Base-by-base conservation (phyloP, 2,329 filamentous ascomycete species). In the Cladosporium sphaerospermum region DNA sequence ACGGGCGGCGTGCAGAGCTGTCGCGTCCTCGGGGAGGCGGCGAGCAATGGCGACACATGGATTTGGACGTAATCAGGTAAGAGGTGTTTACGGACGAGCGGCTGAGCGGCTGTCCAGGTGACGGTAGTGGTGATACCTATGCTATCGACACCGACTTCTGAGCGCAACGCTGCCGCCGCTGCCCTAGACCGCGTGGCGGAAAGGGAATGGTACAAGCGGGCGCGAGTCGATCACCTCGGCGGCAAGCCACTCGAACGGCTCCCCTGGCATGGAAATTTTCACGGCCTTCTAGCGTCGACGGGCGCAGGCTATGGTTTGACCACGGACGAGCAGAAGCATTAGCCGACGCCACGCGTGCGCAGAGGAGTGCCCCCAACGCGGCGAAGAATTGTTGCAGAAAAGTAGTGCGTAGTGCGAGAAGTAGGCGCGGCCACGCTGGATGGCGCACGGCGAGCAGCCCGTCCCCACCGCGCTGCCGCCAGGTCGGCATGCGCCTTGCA, bases 201-300 rank as follows among this genome's bases (percentile, higher is more conserved):
- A 28, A 28, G 23, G 23, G 23, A 43, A 51, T 44, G 23, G 36
- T 13, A 49, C 14, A 16, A 28, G 34, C 41, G 28, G 37, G 48
- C 48, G 48, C 37, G 48, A 51, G 48, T 51, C 48, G 48, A 51
- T 44, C 40, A 37, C 36, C 48, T 43, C 48, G 40, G 40, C 23
- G 23, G 4, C 23, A 28, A 28, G 23, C 23, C 23, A 28, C 23
- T 28, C 23, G 23, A 28, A 7, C 23, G 23, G 23, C 23, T 28
- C 48, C 48, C 48, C 48, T 51, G 40, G 48, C 40, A 37, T 51
- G 18, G 48, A 51, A 43, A 43, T 51, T 51, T 50, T 51, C 23
- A 37, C 36, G 40, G 37, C 40, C 48, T 51, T 51, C 48, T 51
- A 51, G 48, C 48, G 48, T 10, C 40, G 48, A 37, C 36, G 40